Evolutionary conservation across 768 basidiomycete species (phyloP).

Genomic region (Mycena pura): DNA sequence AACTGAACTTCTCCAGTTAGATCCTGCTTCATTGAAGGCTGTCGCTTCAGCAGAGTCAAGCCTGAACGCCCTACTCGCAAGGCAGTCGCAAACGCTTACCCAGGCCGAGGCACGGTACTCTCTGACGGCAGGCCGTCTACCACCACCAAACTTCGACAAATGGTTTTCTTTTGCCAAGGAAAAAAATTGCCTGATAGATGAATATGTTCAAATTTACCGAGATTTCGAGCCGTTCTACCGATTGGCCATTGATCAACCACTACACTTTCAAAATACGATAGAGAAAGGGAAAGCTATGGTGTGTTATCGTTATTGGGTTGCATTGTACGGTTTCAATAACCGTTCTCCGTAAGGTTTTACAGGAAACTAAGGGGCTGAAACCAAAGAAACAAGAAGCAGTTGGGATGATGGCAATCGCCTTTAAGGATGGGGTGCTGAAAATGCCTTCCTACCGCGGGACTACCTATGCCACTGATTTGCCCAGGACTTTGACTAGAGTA

Average conservation of each 20-base stretch:
- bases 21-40: not conserved
- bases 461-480: constrained; percentile 6
- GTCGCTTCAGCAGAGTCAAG: constrained; percentile 8
- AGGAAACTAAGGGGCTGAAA: constrained; percentile 4
- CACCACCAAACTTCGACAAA: constrained; percentile 23
- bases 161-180: constrained; percentile 24
- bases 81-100: constrained; percentile 22
- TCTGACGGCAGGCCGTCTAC: constrained; percentile 19
- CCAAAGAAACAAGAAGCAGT: constrained; percentile 14
- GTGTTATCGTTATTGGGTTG: not conserved
- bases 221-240: constrained; percentile 25
- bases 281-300: constrained; percentile 10
- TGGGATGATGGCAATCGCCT: constrained; percentile 16
- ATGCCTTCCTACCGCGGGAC: constrained; percentile 22
- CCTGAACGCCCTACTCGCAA: constrained; percentile 14
- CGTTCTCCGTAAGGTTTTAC: not conserved
- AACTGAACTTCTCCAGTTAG: too few species aligned
- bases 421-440: constrained; percentile 13
- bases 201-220: constrained; percentile 24
- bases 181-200: constrained; percentile 23
- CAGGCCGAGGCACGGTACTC: constrained; percentile 23
- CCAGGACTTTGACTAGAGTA: constrained; percentile 1
- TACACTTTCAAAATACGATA: constrained; percentile 11
- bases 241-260: constrained; percentile 5
- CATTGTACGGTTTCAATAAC: not conserved